Percentiles rank a stretch among this genome's conserved stretches.
Evolutionary conservation across 2,329 filamentous ascomycete species (phyloP).

Genomic region (Juglanconis juglandina): DNA sequence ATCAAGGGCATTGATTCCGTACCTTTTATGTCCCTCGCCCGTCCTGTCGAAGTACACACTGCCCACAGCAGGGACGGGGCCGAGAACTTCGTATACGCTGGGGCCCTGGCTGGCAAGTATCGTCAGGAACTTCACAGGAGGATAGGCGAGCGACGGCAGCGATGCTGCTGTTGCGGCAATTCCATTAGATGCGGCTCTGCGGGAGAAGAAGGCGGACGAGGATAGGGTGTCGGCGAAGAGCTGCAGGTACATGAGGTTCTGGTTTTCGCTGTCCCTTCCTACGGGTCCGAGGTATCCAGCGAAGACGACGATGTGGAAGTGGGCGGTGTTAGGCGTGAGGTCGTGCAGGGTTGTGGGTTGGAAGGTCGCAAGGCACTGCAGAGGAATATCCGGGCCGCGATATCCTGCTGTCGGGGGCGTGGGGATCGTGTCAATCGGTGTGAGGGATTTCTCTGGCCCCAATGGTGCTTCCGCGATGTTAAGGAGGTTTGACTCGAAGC

Average conservation of each 20-base stretch:
- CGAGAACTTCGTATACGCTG: background rate
- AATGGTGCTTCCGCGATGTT: slow-evolving; percentile 29
- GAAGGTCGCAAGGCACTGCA: background rate
- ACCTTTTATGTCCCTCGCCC: background rate
- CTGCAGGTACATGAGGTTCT: no score
- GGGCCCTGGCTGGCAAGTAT: background rate
- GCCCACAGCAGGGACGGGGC: background rate
- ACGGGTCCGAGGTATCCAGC: background rate
- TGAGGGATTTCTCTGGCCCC: background rate
- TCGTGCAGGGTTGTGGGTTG: background rate
- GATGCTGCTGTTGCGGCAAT: background rate
- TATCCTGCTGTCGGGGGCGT: background rate
- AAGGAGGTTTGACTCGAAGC: slow-evolving; percentile 47
- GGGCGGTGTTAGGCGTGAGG: background rate
- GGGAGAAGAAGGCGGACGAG: background rate
- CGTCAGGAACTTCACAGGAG: background rate
- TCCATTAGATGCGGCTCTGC: background rate
- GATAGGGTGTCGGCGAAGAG: background rate
- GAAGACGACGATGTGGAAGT: background rate
- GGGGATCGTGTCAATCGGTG: background rate
- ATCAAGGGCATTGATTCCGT: background rate
- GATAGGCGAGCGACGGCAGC: background rate
- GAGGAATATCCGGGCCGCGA: background rate
- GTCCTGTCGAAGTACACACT: background rate
- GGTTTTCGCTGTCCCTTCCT: background rate